Evolutionary conservation across 2,329 filamentous ascomycete species (phyloP), one percentile per base, ranked within the genome.

Genomic region (Calonectria montana): DNA sequence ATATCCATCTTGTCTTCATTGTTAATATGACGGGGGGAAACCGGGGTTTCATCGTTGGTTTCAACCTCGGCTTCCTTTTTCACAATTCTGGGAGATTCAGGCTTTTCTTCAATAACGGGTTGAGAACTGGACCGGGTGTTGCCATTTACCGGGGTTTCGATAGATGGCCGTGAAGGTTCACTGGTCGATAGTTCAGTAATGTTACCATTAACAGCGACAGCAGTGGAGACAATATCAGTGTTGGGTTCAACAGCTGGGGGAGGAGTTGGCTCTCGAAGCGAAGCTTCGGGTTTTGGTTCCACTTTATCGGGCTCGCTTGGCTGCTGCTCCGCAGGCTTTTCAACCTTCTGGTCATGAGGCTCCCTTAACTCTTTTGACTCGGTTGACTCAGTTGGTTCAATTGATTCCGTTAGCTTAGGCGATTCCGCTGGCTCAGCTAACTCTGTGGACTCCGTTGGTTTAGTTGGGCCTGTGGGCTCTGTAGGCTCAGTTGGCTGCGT

Each of bases 1-100:
- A 77, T 66, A 9, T 77, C 76, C 74, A 79, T 77, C 43, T 73
- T 68, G 55, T 76, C 69, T 35, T 76, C 70, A 35, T 71, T 64
- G n/a, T 29, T 47, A 3, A 48, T 16, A 13, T 69, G 72, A 8
- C 57, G 48, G 25, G 75, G 59, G 15, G 74, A 71, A 43, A 53
- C 61, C 10, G 67, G 67, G 18, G 57, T 53, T 41, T 70, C 50
- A 27, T 73, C 63, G 45, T 61, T 29, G 13, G 63, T 47, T 69
- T 73, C 68, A 25, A 65, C 65, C 35, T 37, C 61, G 13, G 47
- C 9, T 68, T 78, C 73, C 45, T 71, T 50, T 50, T 77, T 74
- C 64, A 75, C 68, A 31, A 62, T 66, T 50, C 48, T 67, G 68
- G 70, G 31, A 21, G 69, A 67, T 25, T 57, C 23, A 41, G 65